Base-by-base conservation (phyloP, 2,329 filamentous ascomycete genomes). In the Phoma sp. region DNA sequence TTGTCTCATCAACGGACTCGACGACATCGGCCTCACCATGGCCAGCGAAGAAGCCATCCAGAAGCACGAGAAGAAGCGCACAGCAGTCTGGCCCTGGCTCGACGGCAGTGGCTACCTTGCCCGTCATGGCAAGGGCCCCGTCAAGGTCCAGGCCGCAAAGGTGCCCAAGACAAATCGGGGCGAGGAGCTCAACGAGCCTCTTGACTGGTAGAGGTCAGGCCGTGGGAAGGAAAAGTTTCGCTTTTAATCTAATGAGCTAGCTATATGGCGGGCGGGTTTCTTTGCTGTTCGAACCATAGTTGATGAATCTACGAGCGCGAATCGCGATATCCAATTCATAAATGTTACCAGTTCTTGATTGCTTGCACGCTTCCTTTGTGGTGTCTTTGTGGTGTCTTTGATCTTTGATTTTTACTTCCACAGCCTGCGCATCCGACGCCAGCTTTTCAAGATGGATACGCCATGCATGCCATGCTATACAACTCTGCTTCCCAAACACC, bases 1-100 rank as follows among this genome's bases (percentile, higher is more conserved):
- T 79, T 98, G 94, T 77, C 80, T 98, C 45, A 77, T 96, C 69
- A 96, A 98, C 72, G 94, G 94, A 0, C 86, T 98, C 9, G 94
- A 98, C 73, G 95, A 98, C 68, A 98, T 98, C 69, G 94, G 94
- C 32, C 80, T 98, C 61, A 98, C 94, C 6, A 91, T 97, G 83
- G 91, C 96, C 79, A 85, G 91, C 78, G 92, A 95, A 62, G 89
- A 92, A 59, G 92, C 96, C 83, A 97, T 98, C 72, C 80, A 84
- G 54, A 84, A 83, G 57, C 96, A 95, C 70, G 94, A 98, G 85
- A 80, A 81, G 67, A 88, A 88, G 76, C 86, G 92, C 73, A 89
- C 89, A 9, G 77, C 82, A 47, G 85, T 91, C 58, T 96, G 91
- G 21, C 94, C 95, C 2, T 98, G 94, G 94, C 79, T 98, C 63